These are phyloP conservation scores for Aspergillus ostianus DNA, from an alignment of 495 filamentous ascomycete species.

Conservation along the genomic window DNA sequence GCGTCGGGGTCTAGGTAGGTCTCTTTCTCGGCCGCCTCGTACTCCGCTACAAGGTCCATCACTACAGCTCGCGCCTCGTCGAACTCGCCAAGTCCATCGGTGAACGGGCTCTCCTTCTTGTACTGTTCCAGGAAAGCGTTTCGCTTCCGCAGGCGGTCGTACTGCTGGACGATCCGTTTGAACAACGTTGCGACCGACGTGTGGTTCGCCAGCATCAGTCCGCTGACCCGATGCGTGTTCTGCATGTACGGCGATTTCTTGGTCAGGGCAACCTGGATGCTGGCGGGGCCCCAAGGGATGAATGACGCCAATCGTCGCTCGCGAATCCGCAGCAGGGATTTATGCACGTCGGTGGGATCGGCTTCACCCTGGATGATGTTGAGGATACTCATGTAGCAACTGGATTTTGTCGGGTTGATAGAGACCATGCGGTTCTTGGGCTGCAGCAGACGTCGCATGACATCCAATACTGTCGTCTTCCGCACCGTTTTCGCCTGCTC, in stretches of 20 bases:
- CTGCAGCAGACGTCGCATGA: slow-evolving; percentile 93
- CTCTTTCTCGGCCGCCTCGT: slow-evolving; percentile 89
- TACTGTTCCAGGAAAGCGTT: slow-evolving; percentile 96
- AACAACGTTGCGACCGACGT: slow-evolving; percentile 97
- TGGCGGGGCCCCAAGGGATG: slow-evolving; percentile 98
- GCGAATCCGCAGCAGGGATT: slow-evolving; percentile 92
- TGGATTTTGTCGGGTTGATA: slow-evolving; percentile 90
- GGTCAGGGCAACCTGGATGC: slow-evolving; percentile 94
- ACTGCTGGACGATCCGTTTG: slow-evolving; percentile 86
- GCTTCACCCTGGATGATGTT: slow-evolving; percentile 99
- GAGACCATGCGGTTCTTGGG: slow-evolving; percentile 99
- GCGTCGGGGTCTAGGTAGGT: slow-evolving; percentile 76
- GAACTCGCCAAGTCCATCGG: slow-evolving; percentile 88
- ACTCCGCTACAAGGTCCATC: slow-evolving; percentile 83
- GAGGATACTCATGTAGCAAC: slow-evolving; percentile 97
- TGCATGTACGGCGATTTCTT: slow-evolving; percentile 94
- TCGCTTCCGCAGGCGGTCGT: slow-evolving; percentile 88
- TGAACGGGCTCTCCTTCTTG: slow-evolving; percentile 89
- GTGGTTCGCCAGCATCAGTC: slow-evolving; percentile 97
- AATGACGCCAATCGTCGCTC: slow-evolving; percentile 93
- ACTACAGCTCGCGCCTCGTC: slow-evolving; percentile 91
- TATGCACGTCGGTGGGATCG: slow-evolving; percentile 95
- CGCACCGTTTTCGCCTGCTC: slow-evolving; percentile 95
- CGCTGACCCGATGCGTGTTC: slow-evolving; percentile 84
- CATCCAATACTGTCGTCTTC: slow-evolving; percentile 95